phyloP scores from a whole-genome alignment of 2,329 filamentous ascomycete genomes.

The Triangularia verruculosa region DNA sequence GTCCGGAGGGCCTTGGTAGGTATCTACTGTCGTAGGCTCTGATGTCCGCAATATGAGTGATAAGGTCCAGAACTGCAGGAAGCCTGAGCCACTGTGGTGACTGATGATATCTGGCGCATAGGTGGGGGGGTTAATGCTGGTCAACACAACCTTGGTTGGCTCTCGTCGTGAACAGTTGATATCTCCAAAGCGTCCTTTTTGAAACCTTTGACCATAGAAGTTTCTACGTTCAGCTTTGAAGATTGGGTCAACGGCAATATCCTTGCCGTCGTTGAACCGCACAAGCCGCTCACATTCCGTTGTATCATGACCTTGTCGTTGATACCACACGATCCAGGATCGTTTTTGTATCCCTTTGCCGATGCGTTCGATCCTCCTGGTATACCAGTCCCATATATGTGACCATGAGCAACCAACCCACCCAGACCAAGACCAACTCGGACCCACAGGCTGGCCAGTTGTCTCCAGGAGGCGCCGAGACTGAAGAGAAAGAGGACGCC shows the following conservation, averaged over 20 bases:
- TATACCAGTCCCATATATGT: conserved; percentile 11
- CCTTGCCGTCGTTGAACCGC: neutral
- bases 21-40: too few relatives aligned
- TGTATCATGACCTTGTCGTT: neutral
- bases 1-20: too few relatives aligned
- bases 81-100: neutral
- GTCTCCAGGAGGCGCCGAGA: neutral
- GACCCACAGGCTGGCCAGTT: neutral
- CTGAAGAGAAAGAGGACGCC: conserved; percentile 1
- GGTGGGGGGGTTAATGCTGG: neutral
- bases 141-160: neutral
- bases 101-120: conserved; percentile 3
- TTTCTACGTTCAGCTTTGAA: neutral
- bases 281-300: neutral
- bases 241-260: neutral
- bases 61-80: conserved; percentile 9
- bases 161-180: conserved; percentile 2
- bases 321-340: conserved; percentile 12
- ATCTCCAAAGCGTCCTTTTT: neutral
- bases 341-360: neutral
- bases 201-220: conserved; percentile 2
- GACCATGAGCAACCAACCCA: conserved; percentile 2
- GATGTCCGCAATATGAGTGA: too few relatives aligned
- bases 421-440: conserved; percentile 14
- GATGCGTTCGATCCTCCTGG: neutral